Base-by-base conservation (phyloP, 352 stramenopile genomes). In the Globisporangium radiosum region DNA sequence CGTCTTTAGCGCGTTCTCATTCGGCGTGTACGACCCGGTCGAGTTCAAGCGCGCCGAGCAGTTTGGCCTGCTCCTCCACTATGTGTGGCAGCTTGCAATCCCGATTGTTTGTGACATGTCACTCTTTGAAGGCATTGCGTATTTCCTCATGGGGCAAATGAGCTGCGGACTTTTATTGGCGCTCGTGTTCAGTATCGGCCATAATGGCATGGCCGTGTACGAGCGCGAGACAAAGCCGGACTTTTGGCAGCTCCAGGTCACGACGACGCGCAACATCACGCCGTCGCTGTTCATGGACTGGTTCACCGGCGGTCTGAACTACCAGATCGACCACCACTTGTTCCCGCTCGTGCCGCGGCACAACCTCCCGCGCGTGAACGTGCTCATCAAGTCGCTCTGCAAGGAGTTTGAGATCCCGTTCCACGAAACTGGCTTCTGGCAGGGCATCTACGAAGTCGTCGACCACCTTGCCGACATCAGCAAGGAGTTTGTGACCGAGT, bases 181-280 rank as follows among this genome's bases (percentile, higher is more conserved):
- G 25, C 76, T 97, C 17, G 96, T 99, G 40, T 99, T 99, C 68
- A 97, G 93, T 62, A 81, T 99, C 47, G 96, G 96, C 57, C 97
- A 99, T 90, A 99, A 99, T 73, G 97, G 96, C 66, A 99, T 99
- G 96, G 85, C 91, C 15, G 94, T 98, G 4, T 99, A 99, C 70
- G 92, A 99, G 68, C 94, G 92, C 49, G 86, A 97, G 36, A 87
- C 78, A 38, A 94, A 98, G 60, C 96, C 96, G 14, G 95, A 99
- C 77, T 99, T 99, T 74, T 99, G 96, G 96, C 94, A 98, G 78
- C 83, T 99, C 42, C 96, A 99, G 78, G 94, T 99, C 38, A 98
- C 95, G 11, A 98, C 96, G 8, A 99, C 95, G 60, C 85, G 97
- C 59, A 99, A 99, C 81, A 96, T 99, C 62, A 95, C 72, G 75